Evolutionary conservation across 805 yeast genomes (phyloP).

Genomic region (Myxozyma kluyveri): DNA sequence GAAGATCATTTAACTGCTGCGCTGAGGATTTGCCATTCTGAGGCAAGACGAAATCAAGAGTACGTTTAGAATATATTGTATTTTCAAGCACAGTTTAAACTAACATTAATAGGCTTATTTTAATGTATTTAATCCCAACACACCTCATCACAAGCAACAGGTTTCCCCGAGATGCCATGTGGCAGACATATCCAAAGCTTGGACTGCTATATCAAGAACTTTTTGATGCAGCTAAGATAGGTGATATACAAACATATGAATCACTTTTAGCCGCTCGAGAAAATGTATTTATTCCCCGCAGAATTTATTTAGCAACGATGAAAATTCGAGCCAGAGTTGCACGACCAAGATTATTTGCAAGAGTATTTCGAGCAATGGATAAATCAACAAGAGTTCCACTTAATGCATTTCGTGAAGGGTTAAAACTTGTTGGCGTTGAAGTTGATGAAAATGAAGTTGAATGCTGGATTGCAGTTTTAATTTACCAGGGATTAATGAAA

Average conservation of each 20-base stretch:
- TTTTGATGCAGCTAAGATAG: constrained; percentile 49
- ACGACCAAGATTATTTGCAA: constrained; percentile 51
- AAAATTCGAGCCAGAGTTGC: constrained; percentile 49
- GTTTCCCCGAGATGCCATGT: constrained; percentile 47
- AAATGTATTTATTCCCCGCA: constrained; percentile 52
- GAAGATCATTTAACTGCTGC: constrained; percentile 55
- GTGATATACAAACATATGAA: constrained; percentile 57
- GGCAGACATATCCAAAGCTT: constrained; percentile 46
- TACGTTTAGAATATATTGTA: neutral
- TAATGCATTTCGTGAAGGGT: constrained; percentile 45
- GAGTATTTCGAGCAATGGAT: constrained; percentile 36
- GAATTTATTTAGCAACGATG: constrained; percentile 59
- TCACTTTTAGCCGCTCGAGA: constrained; percentile 46
- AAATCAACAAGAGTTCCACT: constrained; percentile 40
- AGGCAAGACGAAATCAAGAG: constrained; percentile 39
- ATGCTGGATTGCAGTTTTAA: constrained; percentile 64
- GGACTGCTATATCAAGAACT: constrained; percentile 47
- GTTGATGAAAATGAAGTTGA: constrained; percentile 55
- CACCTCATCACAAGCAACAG: constrained; percentile 49
- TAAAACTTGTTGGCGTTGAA: constrained; percentile 38
- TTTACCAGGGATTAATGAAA: constrained; percentile 58
- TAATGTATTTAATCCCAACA: constrained; percentile 63
- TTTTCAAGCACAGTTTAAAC: neutral
- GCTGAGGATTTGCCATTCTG: constrained; percentile 38
- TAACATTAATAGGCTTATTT: constrained; percentile 39